phyloP scores from a whole-genome alignment of 2,329 filamentous ascomycete genomes.

The Pseudogymnoascus pannorum region DNA sequence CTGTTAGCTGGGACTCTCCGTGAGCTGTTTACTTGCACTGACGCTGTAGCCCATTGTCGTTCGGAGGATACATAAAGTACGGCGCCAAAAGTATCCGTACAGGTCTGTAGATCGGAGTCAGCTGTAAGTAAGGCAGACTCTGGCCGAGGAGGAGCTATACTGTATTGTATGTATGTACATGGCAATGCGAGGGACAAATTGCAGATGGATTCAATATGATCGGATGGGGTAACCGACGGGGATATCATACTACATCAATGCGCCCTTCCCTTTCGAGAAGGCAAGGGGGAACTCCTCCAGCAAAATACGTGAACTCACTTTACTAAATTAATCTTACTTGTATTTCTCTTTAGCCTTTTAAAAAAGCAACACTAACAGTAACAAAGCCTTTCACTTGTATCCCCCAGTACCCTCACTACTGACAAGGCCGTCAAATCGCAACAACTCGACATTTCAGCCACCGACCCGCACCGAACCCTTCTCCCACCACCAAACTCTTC shows the following conservation, averaged over 20 bases:
- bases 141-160: neutral
- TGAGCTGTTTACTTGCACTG: neutral
- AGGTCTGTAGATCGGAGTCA: neutral
- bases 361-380: no score
- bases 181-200: neutral
- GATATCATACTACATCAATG: conserved; percentile 1
- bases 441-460: neutral
- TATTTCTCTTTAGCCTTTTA: no score
- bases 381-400: neutral
- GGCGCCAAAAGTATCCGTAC: no score
- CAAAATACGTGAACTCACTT: conserved; percentile 2
- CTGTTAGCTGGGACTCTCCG: neutral
- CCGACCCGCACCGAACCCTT: neutral
- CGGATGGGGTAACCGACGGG: conserved; percentile 3
- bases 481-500: neutral
- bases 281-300: conserved; percentile 4
- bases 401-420: neutral
- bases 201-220: conserved; percentile 3
- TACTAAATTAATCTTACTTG: conserved; percentile 5
- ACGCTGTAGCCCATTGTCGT: neutral
- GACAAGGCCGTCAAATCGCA: neutral
- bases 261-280: neutral
- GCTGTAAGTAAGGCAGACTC: neutral
- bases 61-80: no score
- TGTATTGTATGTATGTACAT: neutral